Conservation (phyloP, 208 protist genomes). For the Perkinsela sp. region DNA sequence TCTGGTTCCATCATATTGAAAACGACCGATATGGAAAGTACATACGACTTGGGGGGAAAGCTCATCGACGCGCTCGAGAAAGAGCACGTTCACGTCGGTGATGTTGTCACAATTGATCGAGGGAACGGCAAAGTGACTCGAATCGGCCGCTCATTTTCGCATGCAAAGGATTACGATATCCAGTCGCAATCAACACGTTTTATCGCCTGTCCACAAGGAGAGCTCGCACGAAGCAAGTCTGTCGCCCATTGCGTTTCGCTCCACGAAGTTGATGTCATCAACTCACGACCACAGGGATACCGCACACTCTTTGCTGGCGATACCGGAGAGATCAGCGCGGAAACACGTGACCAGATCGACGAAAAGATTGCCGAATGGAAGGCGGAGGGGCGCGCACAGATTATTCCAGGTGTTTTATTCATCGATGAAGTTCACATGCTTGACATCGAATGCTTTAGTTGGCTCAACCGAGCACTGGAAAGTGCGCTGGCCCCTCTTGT, state of each 20-base stretch:
- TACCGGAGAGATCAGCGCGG: conserved; percentile 98
- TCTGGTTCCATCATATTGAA: conserved; percentile 97
- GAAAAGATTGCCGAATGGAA: conserved; percentile 94
- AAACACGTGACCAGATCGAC: conserved; percentile 98
- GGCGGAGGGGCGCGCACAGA: conserved; percentile 96
- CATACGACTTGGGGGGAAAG: conserved; percentile 97
- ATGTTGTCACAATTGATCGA: conserved; percentile 99
- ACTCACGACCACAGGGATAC: conserved; percentile 93
- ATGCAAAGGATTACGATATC: conserved; percentile 83
- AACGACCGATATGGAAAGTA: conserved; percentile 99
- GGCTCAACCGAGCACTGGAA: conserved; percentile 97
- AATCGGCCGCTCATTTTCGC: conserved; percentile 85
- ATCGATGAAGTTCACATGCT: conserved; percentile 97
- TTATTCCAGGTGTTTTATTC: conserved; percentile 90
- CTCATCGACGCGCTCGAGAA: conserved; percentile 98
- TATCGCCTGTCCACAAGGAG: conserved; percentile 88
- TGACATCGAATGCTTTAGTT: conserved; percentile 99
- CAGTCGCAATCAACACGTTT: conserved; percentile 74
- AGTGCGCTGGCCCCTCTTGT: conserved; percentile 89
- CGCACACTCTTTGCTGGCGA: conserved; percentile 96
- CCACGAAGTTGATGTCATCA: conserved; percentile 99
- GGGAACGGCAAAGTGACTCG: conserved; percentile 87
- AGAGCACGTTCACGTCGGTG: conserved; percentile 89
- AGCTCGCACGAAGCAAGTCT: conserved; percentile 97
- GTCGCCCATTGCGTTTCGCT: conserved; percentile 96